These are phyloP conservation scores for Penicillium paxilli DNA, from an alignment of 495 filamentous ascomycete species.

Conservation along the genomic window DNA sequence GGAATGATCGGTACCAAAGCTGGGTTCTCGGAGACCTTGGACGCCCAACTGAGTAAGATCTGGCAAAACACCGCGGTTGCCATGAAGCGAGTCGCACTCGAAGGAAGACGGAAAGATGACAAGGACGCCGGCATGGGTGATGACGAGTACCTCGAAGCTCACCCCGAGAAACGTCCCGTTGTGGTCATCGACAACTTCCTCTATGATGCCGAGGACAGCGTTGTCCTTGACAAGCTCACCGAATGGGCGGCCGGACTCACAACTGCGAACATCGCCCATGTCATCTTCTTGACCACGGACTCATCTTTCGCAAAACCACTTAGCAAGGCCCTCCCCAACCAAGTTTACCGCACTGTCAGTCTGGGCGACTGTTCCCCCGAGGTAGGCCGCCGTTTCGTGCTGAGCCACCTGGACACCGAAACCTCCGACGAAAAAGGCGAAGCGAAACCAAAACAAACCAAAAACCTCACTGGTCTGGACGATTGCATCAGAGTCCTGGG, in stretches of 20 bases:
- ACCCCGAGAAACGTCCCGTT: slow-evolving; percentile 81
- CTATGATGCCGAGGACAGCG: slow-evolving; percentile 64
- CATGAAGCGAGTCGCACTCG: slow-evolving; percentile 72
- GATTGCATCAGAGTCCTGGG: slow-evolving; percentile 78
- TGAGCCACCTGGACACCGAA: slow-evolving; percentile 70
- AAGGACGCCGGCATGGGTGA: slow-evolving; percentile 72
- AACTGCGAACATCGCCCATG: slow-evolving; percentile 87
- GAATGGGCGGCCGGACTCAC: slow-evolving; percentile 92
- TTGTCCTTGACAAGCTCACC: slow-evolving; percentile 87
- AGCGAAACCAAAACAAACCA: slow-evolving; percentile 32
- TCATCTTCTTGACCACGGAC: slow-evolving; percentile 95
- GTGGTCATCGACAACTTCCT: slow-evolving; percentile 95
- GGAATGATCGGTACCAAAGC: slow-evolving; percentile 93
- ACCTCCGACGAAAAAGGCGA: slow-evolving; percentile 37
- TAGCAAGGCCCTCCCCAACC: slow-evolving; percentile 82
- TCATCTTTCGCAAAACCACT: slow-evolving; percentile 86
- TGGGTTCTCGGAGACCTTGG: slow-evolving; percentile 92
- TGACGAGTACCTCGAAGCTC: slow-evolving; percentile 88
- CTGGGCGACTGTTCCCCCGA: slow-evolving; percentile 84
- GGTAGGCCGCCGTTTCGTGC: slow-evolving; percentile 85
- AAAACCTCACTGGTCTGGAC: slow-evolving; percentile 67
- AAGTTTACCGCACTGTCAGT: slow-evolving; percentile 82
- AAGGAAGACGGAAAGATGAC: slow-evolving; percentile 65
- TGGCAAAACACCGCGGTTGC: slow-evolving; percentile 82
- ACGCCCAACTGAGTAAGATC: slow-evolving; percentile 89